These are phyloP conservation scores for Exophiala oligosperma DNA, from an alignment of 2,329 filamentous ascomycete species.

Conservation along the genomic window DNA sequence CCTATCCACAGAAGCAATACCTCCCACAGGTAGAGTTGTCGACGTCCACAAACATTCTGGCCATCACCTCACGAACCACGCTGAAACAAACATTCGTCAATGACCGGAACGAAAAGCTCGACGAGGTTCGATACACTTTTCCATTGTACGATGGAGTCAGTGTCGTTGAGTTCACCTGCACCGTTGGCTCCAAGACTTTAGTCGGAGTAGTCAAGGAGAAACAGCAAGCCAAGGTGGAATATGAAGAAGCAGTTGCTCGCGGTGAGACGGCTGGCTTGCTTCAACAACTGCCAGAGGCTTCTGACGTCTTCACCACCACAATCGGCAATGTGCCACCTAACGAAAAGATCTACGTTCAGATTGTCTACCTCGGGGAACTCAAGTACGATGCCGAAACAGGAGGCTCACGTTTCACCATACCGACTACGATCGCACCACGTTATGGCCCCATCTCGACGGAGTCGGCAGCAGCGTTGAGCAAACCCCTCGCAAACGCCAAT, in stretches of 20 bases:
- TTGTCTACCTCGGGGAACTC: slow-evolving; percentile 68
- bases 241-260: slow-evolving; percentile 56
- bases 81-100: slow-evolving; percentile 65
- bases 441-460: slow-evolving; percentile 51
- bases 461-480: not conserved
- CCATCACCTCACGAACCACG: slow-evolving; percentile 53
- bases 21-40: slow-evolving; percentile 61
- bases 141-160: slow-evolving; percentile 72
- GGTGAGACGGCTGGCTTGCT: slow-evolving; percentile 66
- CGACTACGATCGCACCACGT: slow-evolving; percentile 65
- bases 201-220: slow-evolving; percentile 67
- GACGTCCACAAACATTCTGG: slow-evolving; percentile 62
- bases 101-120: slow-evolving; percentile 43
- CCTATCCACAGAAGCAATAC: slow-evolving; percentile 40
- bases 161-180: slow-evolving; percentile 67
- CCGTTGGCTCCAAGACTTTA: slow-evolving; percentile 56
- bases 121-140: slow-evolving; percentile 65
- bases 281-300: slow-evolving; percentile 59
- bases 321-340: slow-evolving; percentile 67
- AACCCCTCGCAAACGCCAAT: slow-evolving; percentile 22
- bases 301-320: slow-evolving; percentile 68
- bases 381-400: slow-evolving; percentile 70
- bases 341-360: slow-evolving; percentile 58
- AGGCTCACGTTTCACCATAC: slow-evolving; percentile 68
- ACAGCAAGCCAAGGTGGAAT: slow-evolving; percentile 60